A percentile compares a stretch with the other conserved stretches of the same genome.
Evolutionary conservation across 805 yeast species (phyloP).

Genomic region (Nakazawaea wyomingensis): DNA sequence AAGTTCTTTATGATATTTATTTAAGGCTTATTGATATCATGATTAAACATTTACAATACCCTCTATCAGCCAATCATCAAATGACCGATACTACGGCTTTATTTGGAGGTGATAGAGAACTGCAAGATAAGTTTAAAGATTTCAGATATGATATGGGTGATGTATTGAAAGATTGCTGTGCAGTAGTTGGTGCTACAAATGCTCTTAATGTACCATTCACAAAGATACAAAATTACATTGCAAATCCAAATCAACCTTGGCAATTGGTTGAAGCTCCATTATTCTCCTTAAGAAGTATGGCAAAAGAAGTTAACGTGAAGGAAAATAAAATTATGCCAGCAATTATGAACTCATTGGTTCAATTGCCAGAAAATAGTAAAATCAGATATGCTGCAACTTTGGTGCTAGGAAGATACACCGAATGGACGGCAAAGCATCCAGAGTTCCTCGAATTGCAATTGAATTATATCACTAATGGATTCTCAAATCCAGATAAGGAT

Average conservation of each 20-base stretch:
- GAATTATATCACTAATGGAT: constrained; percentile 77
- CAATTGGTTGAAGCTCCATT: constrained; percentile 87
- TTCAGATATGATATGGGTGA: constrained; percentile 97
- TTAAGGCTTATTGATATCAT: constrained; percentile 54
- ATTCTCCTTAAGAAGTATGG: constrained; percentile 90
- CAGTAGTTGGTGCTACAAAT: constrained; percentile 71
- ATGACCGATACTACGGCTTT: constrained; percentile 33
- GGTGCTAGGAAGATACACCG: constrained; percentile 92
- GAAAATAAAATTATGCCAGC: constrained; percentile 69
- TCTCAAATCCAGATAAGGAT: constrained; percentile 38
- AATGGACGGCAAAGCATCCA: constrained; percentile 89
- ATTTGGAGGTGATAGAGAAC: constrained; percentile 68
- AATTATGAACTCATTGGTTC: constrained; percentile 62
- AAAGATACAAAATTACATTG: constrained; percentile 41
- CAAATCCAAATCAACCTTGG: constrained; percentile 47
- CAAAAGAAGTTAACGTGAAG: constrained; percentile 69
- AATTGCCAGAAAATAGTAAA: constrained; percentile 78
- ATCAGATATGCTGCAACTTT: constrained; percentile 89
- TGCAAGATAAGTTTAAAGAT: constrained; percentile 87
- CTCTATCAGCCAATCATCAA: constrained; percentile 31
- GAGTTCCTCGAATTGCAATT: constrained; percentile 77
- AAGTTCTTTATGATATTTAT: constrained; percentile 49
- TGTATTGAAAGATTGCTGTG: constrained; percentile 93
- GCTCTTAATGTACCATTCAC: constrained; percentile 70
- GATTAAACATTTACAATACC: constrained; percentile 70